Base-by-base conservation (phyloP, 73 alveolate species). In the Tetrahymena borealis region DNA sequence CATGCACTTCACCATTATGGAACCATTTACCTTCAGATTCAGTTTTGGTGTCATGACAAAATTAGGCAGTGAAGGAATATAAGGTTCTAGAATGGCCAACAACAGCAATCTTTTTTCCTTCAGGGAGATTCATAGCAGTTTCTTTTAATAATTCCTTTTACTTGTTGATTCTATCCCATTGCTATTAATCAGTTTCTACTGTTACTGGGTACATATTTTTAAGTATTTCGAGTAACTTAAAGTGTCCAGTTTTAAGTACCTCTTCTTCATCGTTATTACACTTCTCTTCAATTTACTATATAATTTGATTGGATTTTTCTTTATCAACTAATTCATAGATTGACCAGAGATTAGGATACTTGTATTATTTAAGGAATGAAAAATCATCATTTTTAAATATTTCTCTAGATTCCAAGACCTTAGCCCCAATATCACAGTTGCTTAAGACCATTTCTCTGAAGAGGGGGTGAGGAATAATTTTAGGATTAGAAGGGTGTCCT, bases 401-500 rank as follows among this genome's bases (percentile, higher is more conserved):
- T 11, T 92, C 39, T 41, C 20, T 92, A 10, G 95, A 40, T 40
- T 92, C 93, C 40, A 35, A 18, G 32, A 93, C 40, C 24, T 92
- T 78, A 7, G 90, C 78, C 4, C 93, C 91, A 41, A 94, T 40
- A 91, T 94, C 96, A 90, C 95, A 95, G 35, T 90, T 91, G 33
- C 95, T 90, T n/a, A 93, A 78, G 32, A 95, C 93, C 37, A 95
- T 94, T 94, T 98, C 99, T 36, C 97, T 94, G 32, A 97, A 78
- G 85, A 94, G 78, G 4, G 99, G 99, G 79, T 96, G 97, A 11
- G 96, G 97, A 32, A 95, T 90, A 20, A 98, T 93, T 13, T 94
- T 94, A 40, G 98, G 95, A 18, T 94, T 93, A 78, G 97, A 78
- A 20, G 98, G 96, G 93, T 97, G 98, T 42, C 92, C 96, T 94